Evolutionary conservation across 148 eudicot species (phyloP).

Genomic region (Cornus florida): DNA sequence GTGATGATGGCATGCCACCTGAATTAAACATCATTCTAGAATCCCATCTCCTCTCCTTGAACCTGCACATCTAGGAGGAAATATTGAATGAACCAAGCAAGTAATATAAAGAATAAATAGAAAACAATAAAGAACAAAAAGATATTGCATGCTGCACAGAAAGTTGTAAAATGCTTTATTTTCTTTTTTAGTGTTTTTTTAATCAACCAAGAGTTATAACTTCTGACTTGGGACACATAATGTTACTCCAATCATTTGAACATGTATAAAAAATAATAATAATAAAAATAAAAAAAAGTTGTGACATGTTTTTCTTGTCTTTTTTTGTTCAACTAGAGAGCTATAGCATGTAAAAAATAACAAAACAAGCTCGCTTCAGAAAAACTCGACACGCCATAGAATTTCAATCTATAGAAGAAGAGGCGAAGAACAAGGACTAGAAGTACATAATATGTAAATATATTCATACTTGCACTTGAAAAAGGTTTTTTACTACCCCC

Average conservation of each 20-base stretch:
- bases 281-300: too few species aligned
- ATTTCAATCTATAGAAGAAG: not conserved
- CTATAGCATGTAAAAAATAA: not conserved
- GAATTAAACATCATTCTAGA: conserved; percentile 82
- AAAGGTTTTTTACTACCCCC: not conserved
- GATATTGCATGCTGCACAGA: not conserved
- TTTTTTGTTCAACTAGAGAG: too few species aligned
- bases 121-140: not conserved
- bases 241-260: not conserved
- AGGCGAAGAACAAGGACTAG: not conserved
- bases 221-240: not conserved
- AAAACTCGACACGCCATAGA: not conserved
- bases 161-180: too few species aligned
- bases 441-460: too few species aligned
- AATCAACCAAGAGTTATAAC: not conserved
- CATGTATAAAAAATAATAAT: too few species aligned
- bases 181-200: too few species aligned
- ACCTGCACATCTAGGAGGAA: conserved; percentile 52
- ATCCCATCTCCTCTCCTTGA: conserved; percentile 95
- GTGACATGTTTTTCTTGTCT: too few species aligned
- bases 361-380: not conserved
- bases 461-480: not conserved
- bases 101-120: not conserved
- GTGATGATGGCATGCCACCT: conserved; percentile 99
- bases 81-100: conserved; percentile 1